Percentiles rank a stretch among this genome's conserved stretches.
Conservation (phyloP, 192 early-diverging fungal species). For the Backusella sp. region DNA sequence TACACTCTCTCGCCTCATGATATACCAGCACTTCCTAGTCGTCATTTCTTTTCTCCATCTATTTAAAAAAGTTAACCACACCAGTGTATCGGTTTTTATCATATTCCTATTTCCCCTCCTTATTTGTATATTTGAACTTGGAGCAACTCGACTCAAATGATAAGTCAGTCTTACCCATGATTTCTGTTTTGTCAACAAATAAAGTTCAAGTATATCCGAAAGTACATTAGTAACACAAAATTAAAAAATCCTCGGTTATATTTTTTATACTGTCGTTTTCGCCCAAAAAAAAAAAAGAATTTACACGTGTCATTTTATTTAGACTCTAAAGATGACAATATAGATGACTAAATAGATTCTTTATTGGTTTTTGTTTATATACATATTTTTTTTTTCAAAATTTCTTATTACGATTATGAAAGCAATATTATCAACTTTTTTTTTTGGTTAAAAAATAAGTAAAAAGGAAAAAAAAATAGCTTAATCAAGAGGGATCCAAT, state of each 20-base stretch:
- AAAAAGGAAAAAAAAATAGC: background rate
- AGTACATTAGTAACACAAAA: background rate
- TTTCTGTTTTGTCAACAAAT: background rate
- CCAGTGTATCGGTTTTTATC: too few species aligned
- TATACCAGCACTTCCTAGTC: too few species aligned
- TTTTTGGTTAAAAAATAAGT: background rate
- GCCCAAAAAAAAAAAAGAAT: background rate
- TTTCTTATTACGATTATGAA: background rate
- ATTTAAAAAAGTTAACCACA: too few species aligned
- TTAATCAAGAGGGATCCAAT: conserved; percentile 65
- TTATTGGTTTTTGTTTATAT: conserved; percentile 4
- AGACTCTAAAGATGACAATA: background rate
- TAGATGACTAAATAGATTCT: background rate
- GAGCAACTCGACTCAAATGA: too few species aligned
- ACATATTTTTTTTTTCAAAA: background rate
- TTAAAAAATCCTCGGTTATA: background rate
- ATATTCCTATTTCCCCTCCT: too few species aligned
- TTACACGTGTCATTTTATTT: background rate
- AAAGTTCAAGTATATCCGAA: background rate
- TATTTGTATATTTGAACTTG: background rate
- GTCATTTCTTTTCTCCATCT: too few species aligned
- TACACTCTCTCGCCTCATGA: too few species aligned
- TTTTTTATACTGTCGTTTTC: background rate
- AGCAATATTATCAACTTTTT: conserved; percentile 5
- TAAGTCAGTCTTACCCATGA: background rate